Percentiles rank a stretch among this genome's conserved stretches.
Evolutionary conservation across 2,329 filamentous ascomycete species (phyloP).

Genomic region (Bipolaris sorokiniana): DNA sequence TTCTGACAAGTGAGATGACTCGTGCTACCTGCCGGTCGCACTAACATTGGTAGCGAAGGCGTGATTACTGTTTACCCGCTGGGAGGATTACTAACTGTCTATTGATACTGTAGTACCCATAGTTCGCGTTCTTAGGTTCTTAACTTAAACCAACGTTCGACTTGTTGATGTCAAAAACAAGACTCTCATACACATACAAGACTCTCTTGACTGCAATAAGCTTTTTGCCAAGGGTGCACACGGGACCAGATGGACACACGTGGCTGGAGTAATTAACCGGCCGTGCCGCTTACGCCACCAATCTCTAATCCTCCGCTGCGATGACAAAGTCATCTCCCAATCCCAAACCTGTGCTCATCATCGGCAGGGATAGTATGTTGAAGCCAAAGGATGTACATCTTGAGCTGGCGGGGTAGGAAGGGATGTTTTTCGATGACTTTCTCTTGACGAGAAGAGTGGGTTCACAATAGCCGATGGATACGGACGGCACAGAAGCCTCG

Average conservation of each 20-base stretch:
- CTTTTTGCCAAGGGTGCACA: constrained; percentile 8
- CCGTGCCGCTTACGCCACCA: background rate
- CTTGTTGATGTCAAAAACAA: background rate
- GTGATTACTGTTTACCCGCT: background rate
- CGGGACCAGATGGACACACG: background rate
- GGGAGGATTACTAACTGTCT: too few relatives aligned
- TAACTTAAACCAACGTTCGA: background rate
- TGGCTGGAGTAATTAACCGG: constrained; percentile 8
- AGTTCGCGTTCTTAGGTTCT: background rate
- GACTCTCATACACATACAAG: constrained; percentile 1
- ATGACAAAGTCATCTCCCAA: background rate
- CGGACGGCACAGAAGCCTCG: constrained; percentile 1
- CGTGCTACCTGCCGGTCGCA: background rate
- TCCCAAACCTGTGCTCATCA: background rate
- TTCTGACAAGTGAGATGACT: background rate
- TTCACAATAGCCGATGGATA: background rate
- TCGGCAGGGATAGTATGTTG: too few relatives aligned
- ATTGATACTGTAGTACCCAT: too few relatives aligned
- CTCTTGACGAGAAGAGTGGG: background rate
- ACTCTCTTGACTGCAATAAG: constrained; percentile 12
- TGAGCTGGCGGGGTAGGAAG: background rate
- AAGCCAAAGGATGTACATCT: background rate
- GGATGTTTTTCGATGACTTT: background rate
- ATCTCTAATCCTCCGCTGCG: background rate
- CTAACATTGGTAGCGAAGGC: background rate